phyloP scores from a whole-genome alignment of 78 protist genomes.

The Dictyostelium brefeldianum region DNA sequence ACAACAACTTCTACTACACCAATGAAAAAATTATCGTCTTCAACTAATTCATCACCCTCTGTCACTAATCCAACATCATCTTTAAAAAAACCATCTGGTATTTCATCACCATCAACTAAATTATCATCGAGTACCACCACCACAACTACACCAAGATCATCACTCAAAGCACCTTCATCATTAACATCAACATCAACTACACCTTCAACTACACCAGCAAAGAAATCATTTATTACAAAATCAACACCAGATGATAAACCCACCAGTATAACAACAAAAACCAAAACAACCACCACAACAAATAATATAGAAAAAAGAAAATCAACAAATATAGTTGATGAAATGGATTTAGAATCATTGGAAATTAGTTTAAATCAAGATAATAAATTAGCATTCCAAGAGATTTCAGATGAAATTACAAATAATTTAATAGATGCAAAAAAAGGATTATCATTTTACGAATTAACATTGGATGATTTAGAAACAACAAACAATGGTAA shows the following conservation, averaged over 20 bases:
- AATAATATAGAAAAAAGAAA: neutral
- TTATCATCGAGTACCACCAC: neutral
- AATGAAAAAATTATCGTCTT: slow-evolving; percentile 5
- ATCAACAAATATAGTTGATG: neutral
- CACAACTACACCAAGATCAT: neutral
- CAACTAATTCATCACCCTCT: neutral
- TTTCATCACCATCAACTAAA: neutral
- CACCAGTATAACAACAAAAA: neutral
- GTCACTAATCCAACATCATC: neutral
- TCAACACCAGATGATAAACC: neutral
- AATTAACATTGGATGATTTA: slow-evolving; percentile 50
- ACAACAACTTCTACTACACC: neutral
- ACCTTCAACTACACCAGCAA: neutral
- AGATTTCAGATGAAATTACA: slow-evolving; percentile 54
- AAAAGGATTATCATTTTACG: slow-evolving; percentile 30
- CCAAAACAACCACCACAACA: neutral
- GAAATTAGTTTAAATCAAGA: slow-evolving; percentile 25
- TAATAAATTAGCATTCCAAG: slow-evolving; percentile 29
- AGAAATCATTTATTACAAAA: slow-evolving; percentile 11
- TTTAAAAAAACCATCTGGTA: neutral
- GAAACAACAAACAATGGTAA: neutral
- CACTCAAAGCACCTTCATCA: neutral
- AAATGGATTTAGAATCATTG: slow-evolving; percentile 16
- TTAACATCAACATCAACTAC: neutral
- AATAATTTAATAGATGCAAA: slow-evolving; percentile 53